A percentile compares a stretch with the other conserved stretches of the same genome.
Evolutionary conservation across 2,329 filamentous ascomycete species (phyloP).

Genomic region (Botrytis porri): DNA sequence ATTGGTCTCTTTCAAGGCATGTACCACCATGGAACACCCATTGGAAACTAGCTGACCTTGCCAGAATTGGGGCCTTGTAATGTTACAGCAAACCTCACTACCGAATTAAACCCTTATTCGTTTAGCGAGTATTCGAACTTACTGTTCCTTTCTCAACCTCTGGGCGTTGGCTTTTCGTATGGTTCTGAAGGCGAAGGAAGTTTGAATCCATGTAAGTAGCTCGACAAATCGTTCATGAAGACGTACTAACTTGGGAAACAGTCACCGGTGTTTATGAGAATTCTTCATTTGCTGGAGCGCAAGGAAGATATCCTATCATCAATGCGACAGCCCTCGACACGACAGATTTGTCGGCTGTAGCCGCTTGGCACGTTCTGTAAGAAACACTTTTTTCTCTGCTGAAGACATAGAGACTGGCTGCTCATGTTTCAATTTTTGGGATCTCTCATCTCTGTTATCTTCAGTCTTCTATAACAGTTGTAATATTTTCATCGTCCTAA

Average conservation of each 20-base stretch:
- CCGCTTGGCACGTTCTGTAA: constrained; percentile 51
- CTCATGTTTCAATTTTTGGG: neutral
- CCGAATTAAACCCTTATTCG: constrained; percentile 53
- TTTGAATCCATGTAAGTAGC: constrained; percentile 28
- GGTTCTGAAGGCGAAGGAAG: constrained; percentile 42
- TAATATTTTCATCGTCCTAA: neutral
- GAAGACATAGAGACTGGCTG: neutral
- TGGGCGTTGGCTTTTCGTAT: constrained; percentile 65
- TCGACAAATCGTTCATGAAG: neutral
- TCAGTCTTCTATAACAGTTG: neutral
- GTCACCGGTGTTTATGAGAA: constrained; percentile 22
- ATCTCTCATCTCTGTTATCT: neutral
- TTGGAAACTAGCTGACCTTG: neutral
- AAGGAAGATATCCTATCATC: constrained; percentile 31
- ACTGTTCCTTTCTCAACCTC: constrained; percentile 55
- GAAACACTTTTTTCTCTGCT: neutral
- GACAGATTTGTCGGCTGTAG: constrained; percentile 53
- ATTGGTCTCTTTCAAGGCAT: constrained; percentile 50
- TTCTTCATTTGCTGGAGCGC: constrained; percentile 24
- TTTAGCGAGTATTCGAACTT: constrained; percentile 59
- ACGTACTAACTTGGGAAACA: neutral
- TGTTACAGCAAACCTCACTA: constrained; percentile 36
- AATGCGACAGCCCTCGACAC: constrained; percentile 51
- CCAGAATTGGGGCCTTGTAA: constrained; percentile 43
- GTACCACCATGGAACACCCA: neutral